These are phyloP conservation scores for Phaffia rhodozyma DNA, from an alignment of 1,284 basidiomycete species.

Conservation along the genomic window DNA sequence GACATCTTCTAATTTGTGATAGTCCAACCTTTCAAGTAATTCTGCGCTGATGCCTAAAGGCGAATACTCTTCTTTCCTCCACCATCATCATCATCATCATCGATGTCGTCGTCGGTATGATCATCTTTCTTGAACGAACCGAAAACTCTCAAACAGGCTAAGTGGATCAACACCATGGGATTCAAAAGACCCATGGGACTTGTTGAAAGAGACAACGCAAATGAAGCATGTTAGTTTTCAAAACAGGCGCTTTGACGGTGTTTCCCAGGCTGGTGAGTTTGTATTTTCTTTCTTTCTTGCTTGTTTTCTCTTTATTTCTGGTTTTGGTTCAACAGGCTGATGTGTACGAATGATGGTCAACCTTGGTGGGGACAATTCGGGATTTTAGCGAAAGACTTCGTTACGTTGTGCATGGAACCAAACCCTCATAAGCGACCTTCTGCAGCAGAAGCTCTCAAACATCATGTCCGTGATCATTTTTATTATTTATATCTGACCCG, in stretches of 20 bases:
- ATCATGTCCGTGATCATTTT: not conserved
- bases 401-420: slow-evolving; percentile 11
- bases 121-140: too few relatives aligned
- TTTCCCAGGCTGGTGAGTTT: slow-evolving; percentile 10
- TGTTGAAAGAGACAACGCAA: slow-evolving; percentile 15
- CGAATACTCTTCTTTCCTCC: too few relatives aligned
- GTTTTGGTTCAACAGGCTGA: too few relatives aligned
- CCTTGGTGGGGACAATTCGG: not conserved
- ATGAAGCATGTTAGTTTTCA: slow-evolving; percentile 15
- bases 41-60: too few relatives aligned
- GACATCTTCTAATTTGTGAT: too few relatives aligned
- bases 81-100: too few relatives aligned
- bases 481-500: too few relatives aligned
- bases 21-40: too few relatives aligned
- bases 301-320: not conserved
- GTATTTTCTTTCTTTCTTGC: not conserved
- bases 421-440: slow-evolving; percentile 12
- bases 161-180: slow-evolving; percentile 18
- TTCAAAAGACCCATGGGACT: slow-evolving; percentile 15
- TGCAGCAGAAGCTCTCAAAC: slow-evolving; percentile 2
- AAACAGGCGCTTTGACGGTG: slow-evolving; percentile 8
- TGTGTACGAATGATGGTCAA: not conserved
- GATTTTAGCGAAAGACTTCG: slow-evolving; percentile 12
- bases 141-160: not conserved
- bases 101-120: too few relatives aligned